Conservation (phyloP, 2,329 filamentous ascomycete genomes). For the Trichoderma sp. region DNA sequence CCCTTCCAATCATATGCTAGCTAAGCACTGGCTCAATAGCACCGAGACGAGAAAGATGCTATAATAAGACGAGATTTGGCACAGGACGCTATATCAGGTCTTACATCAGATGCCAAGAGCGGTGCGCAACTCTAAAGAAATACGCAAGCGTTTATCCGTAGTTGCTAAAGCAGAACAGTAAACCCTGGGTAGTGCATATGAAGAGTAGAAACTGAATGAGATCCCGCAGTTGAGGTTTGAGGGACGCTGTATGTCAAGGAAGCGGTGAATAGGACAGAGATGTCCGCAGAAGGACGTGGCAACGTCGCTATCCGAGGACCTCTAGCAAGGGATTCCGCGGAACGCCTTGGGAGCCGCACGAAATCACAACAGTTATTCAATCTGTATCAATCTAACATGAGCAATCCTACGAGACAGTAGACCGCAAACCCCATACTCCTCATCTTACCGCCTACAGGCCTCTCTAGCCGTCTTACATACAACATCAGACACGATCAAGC, state of each 20-base stretch:
- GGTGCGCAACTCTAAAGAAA: background rate
- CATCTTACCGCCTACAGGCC: background rate
- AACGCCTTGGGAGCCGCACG: background rate
- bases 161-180: background rate
- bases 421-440: background rate
- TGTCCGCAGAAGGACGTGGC: background rate
- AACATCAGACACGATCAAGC: background rate
- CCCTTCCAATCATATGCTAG: no score
- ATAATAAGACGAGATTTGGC: background rate
- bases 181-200: background rate
- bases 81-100: no score
- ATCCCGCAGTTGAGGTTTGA: background rate
- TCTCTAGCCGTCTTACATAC: background rate
- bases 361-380: background rate
- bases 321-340: constrained; percentile 1
- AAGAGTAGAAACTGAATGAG: background rate
- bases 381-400: background rate
- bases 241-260: background rate
- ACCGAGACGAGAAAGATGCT: background rate
- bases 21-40: no score
- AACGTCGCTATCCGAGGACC: background rate
- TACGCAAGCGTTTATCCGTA: background rate
- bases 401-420: background rate
- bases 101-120: constrained; percentile 11
- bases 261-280: background rate